phyloP scores from a whole-genome alignment of 2,329 filamentous ascomycete genomes.

The Fusarium verrucosum region DNA sequence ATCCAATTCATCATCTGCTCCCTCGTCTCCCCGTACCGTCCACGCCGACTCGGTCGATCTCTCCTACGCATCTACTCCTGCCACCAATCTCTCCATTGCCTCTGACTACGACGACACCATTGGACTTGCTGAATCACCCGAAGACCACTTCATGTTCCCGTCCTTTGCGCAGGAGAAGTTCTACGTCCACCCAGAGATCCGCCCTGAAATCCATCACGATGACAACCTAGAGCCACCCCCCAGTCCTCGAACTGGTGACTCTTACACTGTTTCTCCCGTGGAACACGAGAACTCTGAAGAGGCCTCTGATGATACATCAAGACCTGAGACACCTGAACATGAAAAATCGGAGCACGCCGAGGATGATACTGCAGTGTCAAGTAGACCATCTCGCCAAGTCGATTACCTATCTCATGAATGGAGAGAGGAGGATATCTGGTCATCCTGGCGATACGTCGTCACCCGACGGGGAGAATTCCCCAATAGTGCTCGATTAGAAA shows the following conservation, averaged over 20 bases:
- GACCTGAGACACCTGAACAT: slow-evolving; percentile 66
- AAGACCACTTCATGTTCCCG: slow-evolving; percentile 59
- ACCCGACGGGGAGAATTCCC: slow-evolving; percentile 80
- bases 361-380: slow-evolving; percentile 80
- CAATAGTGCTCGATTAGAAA: slow-evolving; percentile 86
- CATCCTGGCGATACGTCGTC: slow-evolving; percentile 93
- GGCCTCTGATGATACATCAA: slow-evolving; percentile 54
- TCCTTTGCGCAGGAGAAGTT: slow-evolving; percentile 59
- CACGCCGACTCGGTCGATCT: slow-evolving; percentile 64
- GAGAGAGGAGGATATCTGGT: slow-evolving; percentile 96
- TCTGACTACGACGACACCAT: slow-evolving; percentile 63
- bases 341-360: slow-evolving; percentile 67
- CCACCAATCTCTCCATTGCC: slow-evolving; percentile 70
- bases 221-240: slow-evolving; percentile 60
- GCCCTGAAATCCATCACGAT: slow-evolving; percentile 39
- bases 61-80: slow-evolving; percentile 70
- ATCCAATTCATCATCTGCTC: slow-evolving; percentile 61
- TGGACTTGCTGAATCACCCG: slow-evolving; percentile 54
- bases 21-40: slow-evolving; percentile 65
- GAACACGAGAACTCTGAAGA: slow-evolving; percentile 61
- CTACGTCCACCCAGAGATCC: slow-evolving; percentile 49
- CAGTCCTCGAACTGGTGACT: slow-evolving; percentile 60
- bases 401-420: slow-evolving; percentile 94
- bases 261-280: slow-evolving; percentile 62
- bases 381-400: slow-evolving; percentile 85